A percentile compares a stretch with the other conserved stretches of the same genome.
Evolutionary conservation across 192 early-diverging fungal species (phyloP).

Genomic region (Hyaloraphidium curvatum): DNA sequence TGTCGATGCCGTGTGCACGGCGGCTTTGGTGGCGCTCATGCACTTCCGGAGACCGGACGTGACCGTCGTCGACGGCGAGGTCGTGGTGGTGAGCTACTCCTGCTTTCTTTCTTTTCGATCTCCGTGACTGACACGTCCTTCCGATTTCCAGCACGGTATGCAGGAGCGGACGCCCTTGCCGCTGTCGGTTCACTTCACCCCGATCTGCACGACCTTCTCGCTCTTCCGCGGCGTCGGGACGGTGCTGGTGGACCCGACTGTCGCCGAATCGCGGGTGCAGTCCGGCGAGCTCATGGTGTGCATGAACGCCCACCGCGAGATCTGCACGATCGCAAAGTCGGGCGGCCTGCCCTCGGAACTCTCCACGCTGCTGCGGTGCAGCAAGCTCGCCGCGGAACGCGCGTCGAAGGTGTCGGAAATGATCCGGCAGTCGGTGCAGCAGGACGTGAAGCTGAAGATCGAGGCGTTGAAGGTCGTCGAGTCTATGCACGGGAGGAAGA

Average conservation of each 20-base stretch:
- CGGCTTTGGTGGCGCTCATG: slow-evolving; percentile 67
- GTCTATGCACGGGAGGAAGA: too few relatives aligned
- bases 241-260: slow-evolving; percentile 63
- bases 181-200: slow-evolving; percentile 53
- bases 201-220: background rate
- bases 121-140: background rate
- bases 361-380: slow-evolving; percentile 59
- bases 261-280: slow-evolving; percentile 70
- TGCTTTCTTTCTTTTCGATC: too few relatives aligned
- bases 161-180: slow-evolving; percentile 85
- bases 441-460: too few relatives aligned
- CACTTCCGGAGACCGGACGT: slow-evolving; percentile 93
- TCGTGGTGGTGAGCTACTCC: slow-evolving; percentile 50
- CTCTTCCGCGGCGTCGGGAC: background rate
- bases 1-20: slow-evolving; percentile 76
- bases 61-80: slow-evolving; percentile 75
- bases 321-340: slow-evolving; percentile 79
- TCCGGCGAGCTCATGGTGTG: slow-evolving; percentile 72
- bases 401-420: slow-evolving; percentile 55
- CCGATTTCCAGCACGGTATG: slow-evolving; percentile 41
- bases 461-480: too few relatives aligned
- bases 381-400: slow-evolving; percentile 55
- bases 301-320: slow-evolving; percentile 77
- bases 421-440: slow-evolving; percentile 51
- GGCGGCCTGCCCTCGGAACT: slow-evolving; percentile 68